These are phyloP conservation scores for Kitagawia praeruptora DNA, from an alignment of 129 eudicot genomes.

Conservation along the genomic window DNA sequence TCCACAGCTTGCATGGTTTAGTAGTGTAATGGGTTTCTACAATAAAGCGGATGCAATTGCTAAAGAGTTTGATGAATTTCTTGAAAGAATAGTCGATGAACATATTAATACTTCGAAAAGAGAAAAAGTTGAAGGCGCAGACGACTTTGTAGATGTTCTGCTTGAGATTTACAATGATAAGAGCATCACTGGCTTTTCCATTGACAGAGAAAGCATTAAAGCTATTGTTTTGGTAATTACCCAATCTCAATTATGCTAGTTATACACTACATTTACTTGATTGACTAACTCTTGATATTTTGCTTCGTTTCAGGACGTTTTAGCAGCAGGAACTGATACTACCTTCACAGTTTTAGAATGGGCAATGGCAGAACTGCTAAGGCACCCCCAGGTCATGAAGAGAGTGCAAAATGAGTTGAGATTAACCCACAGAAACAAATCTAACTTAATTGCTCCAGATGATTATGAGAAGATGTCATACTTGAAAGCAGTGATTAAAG, in stretches of 20 bases:
- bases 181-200: slow-evolving; percentile 2
- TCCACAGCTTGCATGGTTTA: slow-evolving; percentile 41
- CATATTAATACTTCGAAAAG: background rate
- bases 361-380: slow-evolving; percentile 35
- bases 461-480: slow-evolving; percentile 37
- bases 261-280: background rate
- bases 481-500: slow-evolving; percentile 36
- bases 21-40: slow-evolving; percentile 19
- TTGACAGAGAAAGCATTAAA: slow-evolving; percentile 27
- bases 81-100: slow-evolving; percentile 35
- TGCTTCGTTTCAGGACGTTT: slow-evolving; percentile 20
- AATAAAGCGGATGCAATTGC: slow-evolving; percentile 22
- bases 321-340: slow-evolving; percentile 43
- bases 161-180: slow-evolving; percentile 25
- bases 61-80: slow-evolving; percentile 23
- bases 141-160: slow-evolving; percentile 36
- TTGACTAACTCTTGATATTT: background rate
- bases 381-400: slow-evolving; percentile 25
- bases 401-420: slow-evolving; percentile 30
- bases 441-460: slow-evolving; percentile 4
- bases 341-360: slow-evolving; percentile 31
- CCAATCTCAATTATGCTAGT: background rate
- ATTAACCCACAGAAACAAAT: background rate
- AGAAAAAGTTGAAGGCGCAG: background rate
- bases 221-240: slow-evolving; percentile 36